Evolutionary conservation across 768 basidiomycete genomes (phyloP), one percentile per base, ranked within the genome.

Genomic region (Tephrocybe sp.): DNA sequence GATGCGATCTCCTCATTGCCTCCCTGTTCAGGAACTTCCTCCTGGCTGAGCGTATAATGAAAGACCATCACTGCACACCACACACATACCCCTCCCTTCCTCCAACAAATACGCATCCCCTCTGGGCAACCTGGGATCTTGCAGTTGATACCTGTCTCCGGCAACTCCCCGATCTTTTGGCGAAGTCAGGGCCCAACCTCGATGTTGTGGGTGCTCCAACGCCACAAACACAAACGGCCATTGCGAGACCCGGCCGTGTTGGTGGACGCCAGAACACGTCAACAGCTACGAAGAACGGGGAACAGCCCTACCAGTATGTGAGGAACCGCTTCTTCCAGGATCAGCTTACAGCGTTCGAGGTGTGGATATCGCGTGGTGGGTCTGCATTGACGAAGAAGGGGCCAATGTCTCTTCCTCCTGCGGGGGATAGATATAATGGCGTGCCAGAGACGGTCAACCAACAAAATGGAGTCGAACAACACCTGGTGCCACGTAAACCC

Each of bases 81-180:
- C 88, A 95, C 58, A 96, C 94, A 0, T 86, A 85, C 54, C 97
- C 97, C 8, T 80, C 90, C 4, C 83, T 99, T 12, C 94, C 96
- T 3, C 77, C 93, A 8, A 98, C 96, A n/a, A 95, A 98, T 63
- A 97, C 95, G 4, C 97, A 99, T 63, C 84, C 88, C 1, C 76
- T 99, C 11, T 99, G 97, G 97, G 86, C 88, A 23, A 90, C 93
- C 3, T 99, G 97, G 97, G 97, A 98, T 69, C 81, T 97, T 11
- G 96, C 96, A 0, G 89, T 99, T 3, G 96, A 99, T 65, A 85
- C 89, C 7, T 96, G 93, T 62, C 74, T 99, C 26, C 83, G 92
- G 8, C 97, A 98, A 66, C 78, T 99, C n/a, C 94, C 94, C 1
- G 84, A 90, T 4, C 72, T 98, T 17, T 73, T 96, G 3, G 68